Conservation (phyloP, 768 basidiomycete genomes). For the Pleurotus salmoneostramineus region DNA sequence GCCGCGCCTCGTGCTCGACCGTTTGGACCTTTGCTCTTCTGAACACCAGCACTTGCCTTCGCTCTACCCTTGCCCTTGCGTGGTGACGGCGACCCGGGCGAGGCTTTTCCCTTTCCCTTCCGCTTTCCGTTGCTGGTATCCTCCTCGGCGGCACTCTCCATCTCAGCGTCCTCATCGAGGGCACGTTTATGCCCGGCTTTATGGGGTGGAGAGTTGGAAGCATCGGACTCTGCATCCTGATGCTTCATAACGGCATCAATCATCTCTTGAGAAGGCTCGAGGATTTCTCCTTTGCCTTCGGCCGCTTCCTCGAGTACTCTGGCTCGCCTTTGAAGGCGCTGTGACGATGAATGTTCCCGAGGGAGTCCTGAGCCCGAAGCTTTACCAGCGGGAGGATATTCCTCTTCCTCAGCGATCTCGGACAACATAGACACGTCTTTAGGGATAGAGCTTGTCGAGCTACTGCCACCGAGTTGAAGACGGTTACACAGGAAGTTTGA, state of each 20-base stretch:
- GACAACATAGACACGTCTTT: constrained; percentile 22
- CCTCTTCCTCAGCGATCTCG: constrained; percentile 8
- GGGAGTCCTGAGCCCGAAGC: constrained; percentile 8
- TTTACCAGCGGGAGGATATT: constrained; percentile 1
- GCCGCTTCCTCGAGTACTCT: constrained; percentile 43
- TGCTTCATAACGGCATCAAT: constrained; percentile 31
- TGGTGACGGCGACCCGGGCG: background rate
- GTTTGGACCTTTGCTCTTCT: constrained; percentile 13
- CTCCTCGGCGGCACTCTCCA: constrained; percentile 38
- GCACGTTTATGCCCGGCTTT: constrained; percentile 37
- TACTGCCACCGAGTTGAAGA: background rate
- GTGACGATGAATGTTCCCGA: constrained; percentile 23
- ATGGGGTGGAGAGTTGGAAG: constrained; percentile 3
- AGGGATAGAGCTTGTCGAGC: constrained; percentile 7
- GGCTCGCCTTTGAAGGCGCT: constrained; percentile 44
- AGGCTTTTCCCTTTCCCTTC: constrained; percentile 3
- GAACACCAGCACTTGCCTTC: constrained; percentile 11
- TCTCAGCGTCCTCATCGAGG: constrained; percentile 24
- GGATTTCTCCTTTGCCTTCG: constrained; percentile 38
- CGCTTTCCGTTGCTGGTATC: constrained; percentile 16
- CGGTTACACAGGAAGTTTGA: background rate
- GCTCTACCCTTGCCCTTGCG: constrained; percentile 5
- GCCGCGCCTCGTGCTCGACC: constrained; percentile 6
- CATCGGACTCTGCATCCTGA: constrained; percentile 13
- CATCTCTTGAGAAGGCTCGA: constrained; percentile 59